Evolutionary conservation across 805 yeast species (phyloP).

Genomic region (Starmerella scarabaei): DNA sequence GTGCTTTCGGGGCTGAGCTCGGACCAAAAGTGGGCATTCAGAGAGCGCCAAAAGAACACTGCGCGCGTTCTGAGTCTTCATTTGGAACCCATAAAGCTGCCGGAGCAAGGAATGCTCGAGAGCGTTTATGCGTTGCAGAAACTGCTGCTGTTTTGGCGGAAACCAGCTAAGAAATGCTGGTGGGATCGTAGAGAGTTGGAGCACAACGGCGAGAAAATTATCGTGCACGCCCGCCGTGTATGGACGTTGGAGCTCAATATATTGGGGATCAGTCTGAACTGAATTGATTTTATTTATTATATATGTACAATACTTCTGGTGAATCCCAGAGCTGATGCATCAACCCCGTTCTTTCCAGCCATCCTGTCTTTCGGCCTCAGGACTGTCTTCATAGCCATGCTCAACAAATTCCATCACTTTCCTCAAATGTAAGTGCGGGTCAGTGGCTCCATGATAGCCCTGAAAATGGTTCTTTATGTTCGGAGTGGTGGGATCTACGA

Average conservation of each 20-base stretch:
- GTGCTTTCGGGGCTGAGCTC: conserved; percentile 72
- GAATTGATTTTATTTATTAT: background rate
- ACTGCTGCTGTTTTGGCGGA: conserved; percentile 83
- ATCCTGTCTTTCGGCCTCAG: conserved; percentile 21
- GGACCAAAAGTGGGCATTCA: conserved; percentile 69
- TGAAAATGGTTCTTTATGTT: conserved; percentile 50
- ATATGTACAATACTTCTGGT: background rate
- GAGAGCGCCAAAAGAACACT: conserved; percentile 76
- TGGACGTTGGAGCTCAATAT: conserved; percentile 94
- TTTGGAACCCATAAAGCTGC: conserved; percentile 38
- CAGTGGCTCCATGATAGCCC: conserved; percentile 63
- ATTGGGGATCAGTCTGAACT: conserved; percentile 45
- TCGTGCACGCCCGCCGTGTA: conserved; percentile 78
- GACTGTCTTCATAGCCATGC: conserved; percentile 38
- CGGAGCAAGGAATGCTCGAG: conserved; percentile 12
- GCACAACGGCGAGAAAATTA: conserved; percentile 30
- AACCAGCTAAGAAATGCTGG: conserved; percentile 98
- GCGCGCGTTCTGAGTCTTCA: conserved; percentile 79
- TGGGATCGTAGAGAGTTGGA: conserved; percentile 48
- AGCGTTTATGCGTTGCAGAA: conserved; percentile 36
- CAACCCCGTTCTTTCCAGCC: conserved; percentile 23
- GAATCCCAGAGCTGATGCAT: background rate
- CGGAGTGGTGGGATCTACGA: conserved; percentile 65
- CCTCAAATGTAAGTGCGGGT: conserved; percentile 56
- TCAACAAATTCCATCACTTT: conserved; percentile 66